Percentiles rank a stretch among this genome's conserved stretches.
Conservation (phyloP, 805 yeast genomes). For the Metschnikowia cubensis region DNA sequence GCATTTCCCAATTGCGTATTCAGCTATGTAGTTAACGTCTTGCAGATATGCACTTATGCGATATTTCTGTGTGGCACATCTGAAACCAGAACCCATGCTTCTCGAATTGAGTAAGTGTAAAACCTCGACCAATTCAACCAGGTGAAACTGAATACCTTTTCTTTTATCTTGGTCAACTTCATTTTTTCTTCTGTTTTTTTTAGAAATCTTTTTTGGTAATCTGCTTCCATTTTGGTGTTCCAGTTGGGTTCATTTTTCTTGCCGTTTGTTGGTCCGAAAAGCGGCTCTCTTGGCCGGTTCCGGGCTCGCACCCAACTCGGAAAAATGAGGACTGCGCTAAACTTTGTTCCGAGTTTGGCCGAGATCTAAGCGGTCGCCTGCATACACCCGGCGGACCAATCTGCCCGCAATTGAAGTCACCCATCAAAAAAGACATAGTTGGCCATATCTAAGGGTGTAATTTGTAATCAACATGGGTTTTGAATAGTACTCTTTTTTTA, state of each 20-base stretch:
- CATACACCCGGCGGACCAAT: neutral
- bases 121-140: too few relatives aligned
- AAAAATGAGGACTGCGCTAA: neutral
- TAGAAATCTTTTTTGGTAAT: too few relatives aligned
- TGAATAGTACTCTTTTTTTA: too few relatives aligned
- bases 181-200: too few relatives aligned
- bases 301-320: neutral
- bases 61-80: neutral
- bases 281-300: neutral
- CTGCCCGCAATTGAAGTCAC: neutral
- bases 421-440: neutral
- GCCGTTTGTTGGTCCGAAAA: neutral
- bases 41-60: neutral
- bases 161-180: too few relatives aligned
- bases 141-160: too few relatives aligned
- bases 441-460: neutral
- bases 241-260: too few relatives aligned
- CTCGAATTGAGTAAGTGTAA: too few relatives aligned
- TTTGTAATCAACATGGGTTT: too few relatives aligned
- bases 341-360: slow-evolving; percentile 2
- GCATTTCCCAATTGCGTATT: neutral
- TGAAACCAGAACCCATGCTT: too few relatives aligned
- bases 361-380: neutral
- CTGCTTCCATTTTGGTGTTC: too few relatives aligned
- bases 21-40: neutral